Percentiles rank a stretch among this genome's conserved stretches.
Conservation (phyloP, 2,329 filamentous ascomycete genomes). For the Exophiala bonariae region DNA sequence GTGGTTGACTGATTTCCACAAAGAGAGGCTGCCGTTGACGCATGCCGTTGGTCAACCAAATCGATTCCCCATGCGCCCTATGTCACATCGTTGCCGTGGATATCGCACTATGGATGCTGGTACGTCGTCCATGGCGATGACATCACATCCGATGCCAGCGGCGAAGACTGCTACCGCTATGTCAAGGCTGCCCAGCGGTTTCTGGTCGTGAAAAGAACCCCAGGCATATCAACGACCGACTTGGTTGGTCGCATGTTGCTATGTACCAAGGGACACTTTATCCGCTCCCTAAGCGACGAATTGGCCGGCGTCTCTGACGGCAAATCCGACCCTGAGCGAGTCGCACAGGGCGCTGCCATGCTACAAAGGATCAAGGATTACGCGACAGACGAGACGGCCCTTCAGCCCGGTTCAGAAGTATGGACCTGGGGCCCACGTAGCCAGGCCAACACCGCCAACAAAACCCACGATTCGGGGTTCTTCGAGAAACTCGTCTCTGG, state of each 20-base stretch:
- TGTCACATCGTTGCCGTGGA: slow-evolving; percentile 90
- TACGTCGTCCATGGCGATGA: slow-evolving; percentile 97
- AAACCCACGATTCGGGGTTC: slow-evolving; percentile 60
- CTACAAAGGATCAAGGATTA: slow-evolving; percentile 77
- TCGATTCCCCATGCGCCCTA: slow-evolving; percentile 87
- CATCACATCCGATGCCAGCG: slow-evolving; percentile 90
- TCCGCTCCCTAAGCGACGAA: slow-evolving; percentile 71
- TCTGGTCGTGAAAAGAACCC: slow-evolving; percentile 94
- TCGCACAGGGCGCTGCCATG: slow-evolving; percentile 66
- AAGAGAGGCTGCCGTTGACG: slow-evolving; percentile 84
- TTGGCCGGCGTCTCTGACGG: slow-evolving; percentile 72
- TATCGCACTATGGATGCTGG: slow-evolving; percentile 89
- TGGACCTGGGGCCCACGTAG: slow-evolving; percentile 70
- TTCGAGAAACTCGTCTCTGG: slow-evolving; percentile 72
- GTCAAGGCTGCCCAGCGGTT: slow-evolving; percentile 93
- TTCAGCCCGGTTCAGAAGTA: slow-evolving; percentile 75
- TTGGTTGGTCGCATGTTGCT: slow-evolving; percentile 97
- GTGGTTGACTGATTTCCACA: slow-evolving; percentile 4
- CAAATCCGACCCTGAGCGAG: slow-evolving; percentile 67
- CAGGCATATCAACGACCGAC: slow-evolving; percentile 95
- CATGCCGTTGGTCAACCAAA: slow-evolving; percentile 89
- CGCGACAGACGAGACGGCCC: slow-evolving; percentile 80
- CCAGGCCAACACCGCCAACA: slow-evolving; percentile 36
- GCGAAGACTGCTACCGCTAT: slow-evolving; percentile 96
- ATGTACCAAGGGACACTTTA: slow-evolving; percentile 92